Evolutionary conservation across 2,329 filamentous ascomycete genomes (phyloP), one percentile per base, ranked within the genome.

Genomic region (Ambrosiella cleistominuta): DNA sequence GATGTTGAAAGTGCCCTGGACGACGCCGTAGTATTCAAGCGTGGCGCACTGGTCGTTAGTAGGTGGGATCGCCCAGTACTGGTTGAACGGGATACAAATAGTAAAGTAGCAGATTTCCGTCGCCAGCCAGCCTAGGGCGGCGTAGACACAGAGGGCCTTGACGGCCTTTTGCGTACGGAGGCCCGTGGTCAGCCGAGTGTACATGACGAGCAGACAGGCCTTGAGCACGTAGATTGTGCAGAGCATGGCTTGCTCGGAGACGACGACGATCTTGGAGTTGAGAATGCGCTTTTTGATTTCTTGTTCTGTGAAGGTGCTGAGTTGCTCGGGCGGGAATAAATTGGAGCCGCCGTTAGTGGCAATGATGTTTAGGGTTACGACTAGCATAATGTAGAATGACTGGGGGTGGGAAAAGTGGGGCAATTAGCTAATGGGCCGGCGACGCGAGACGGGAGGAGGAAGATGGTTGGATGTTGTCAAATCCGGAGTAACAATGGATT

Each of bases 191-290:
- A 55, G 1, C n/a, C 1, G 13, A 1, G 38, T 56, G 42, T 61
- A 81, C 71, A 81, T 74, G 61, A 80, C 67, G 39, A 82, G 65
- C 62, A 82, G 69, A 63, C 78, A 81, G 7, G 70, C 66, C 65
- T 82, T 82, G 62, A 80, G 70, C 0, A 70, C 66, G 74, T 77
- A 82, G 37, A 77, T 76, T 8, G 76, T 74, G 56, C 80, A 70
- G 15, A 82, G 70, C 69, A 85, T 83, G 64, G 76, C 74, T 66
- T 82, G 72, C 62, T 84, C 80, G 2, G 78, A 76, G 7, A 81
- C 74, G 42, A 82, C 70, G 0, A 82, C 79, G 70, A 80, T 75
- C 70, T 83, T 83, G 51, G 78, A 81, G 9, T 80, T 81, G 42
- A 66, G 68, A 0, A 70, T 65, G 54, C 78, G 70, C 38, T 71